Conservation (phyloP, 2,329 filamentous ascomycete genomes). For the Ophiostoma himal-ulmi region DNA sequence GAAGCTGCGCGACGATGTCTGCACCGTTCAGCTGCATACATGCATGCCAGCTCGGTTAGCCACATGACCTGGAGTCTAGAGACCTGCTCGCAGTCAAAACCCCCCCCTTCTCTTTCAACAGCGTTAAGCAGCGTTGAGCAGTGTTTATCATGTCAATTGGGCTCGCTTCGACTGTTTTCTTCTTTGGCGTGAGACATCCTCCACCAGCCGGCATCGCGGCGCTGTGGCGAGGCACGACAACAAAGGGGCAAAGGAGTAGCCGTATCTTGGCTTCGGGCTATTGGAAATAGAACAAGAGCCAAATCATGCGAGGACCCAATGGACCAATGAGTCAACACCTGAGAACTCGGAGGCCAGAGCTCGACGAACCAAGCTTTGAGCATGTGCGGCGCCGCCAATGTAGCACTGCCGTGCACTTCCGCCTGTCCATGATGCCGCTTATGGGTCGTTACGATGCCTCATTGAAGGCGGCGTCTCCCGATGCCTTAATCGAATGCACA, state of each 20-base stretch:
- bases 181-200: conserved; percentile 7
- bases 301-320: neutral
- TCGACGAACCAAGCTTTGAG: neutral
- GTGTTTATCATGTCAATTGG: neutral
- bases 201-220: neutral
- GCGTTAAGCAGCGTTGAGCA: no score
- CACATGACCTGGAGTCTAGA: neutral
- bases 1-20: neutral
- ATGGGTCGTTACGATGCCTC: neutral
- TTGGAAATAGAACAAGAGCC: neutral
- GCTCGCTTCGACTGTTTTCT: neutral
- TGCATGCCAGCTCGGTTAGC: neutral
- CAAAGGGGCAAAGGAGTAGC: neutral
- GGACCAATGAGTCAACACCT: neutral
- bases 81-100: neutral
- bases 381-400: neutral
- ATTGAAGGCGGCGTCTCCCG: neutral
- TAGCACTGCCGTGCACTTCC: neutral
- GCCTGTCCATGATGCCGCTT: neutral
- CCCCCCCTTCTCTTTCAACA: neutral
- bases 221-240: conserved; percentile 1
- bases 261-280: neutral
- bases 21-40: conserved; percentile 2
- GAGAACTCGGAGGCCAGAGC: neutral
- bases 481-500: neutral